phyloP scores from a whole-genome alignment of 768 basidiomycete genomes.

The Lyophyllum semitale region DNA sequence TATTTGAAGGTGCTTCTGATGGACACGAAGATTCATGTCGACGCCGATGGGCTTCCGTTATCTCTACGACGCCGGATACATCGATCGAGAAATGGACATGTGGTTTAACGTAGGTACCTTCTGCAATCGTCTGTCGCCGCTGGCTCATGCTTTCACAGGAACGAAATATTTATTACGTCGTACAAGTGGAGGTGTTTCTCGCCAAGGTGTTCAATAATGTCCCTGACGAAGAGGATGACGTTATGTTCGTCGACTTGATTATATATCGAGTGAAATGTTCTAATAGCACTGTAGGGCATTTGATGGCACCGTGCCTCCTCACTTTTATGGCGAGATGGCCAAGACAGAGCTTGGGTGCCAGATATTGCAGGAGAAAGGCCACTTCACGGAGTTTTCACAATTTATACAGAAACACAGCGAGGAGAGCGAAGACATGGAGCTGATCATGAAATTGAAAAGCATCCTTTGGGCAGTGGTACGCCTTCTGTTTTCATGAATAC shows the following conservation, averaged over 20 bases:
- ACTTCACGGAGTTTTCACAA: slow-evolving; percentile 88
- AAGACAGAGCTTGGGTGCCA: slow-evolving; percentile 96
- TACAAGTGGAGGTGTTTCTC: slow-evolving; percentile 92
- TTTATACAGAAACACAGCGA: slow-evolving; percentile 86
- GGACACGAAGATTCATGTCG: slow-evolving; percentile 78
- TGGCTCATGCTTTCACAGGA: slow-evolving; percentile 53
- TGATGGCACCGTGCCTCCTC: slow-evolving; percentile 87
- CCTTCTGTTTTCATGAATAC: slow-evolving; percentile 14
- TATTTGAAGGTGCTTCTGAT: neutral
- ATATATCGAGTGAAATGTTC: neutral
- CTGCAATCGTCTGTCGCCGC: neutral
- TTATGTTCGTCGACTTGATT: slow-evolving; percentile 39
- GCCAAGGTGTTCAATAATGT: slow-evolving; percentile 71
- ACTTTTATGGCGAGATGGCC: slow-evolving; percentile 98
- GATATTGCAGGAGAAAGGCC: slow-evolving; percentile 85
- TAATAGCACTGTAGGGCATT: slow-evolving; percentile 50
- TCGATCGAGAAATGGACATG: slow-evolving; percentile 91
- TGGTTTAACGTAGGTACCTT: slow-evolving; percentile 83
- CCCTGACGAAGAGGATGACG: slow-evolving; percentile 67
- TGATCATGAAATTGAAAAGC: slow-evolving; percentile 90
- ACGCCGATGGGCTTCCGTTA: slow-evolving; percentile 92
- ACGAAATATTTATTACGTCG: slow-evolving; percentile 90
- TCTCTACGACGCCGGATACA: slow-evolving; percentile 88
- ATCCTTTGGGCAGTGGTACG: slow-evolving; percentile 95
- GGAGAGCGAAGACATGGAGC: slow-evolving; percentile 79